A percentile compares a stretch with the other conserved stretches of the same genome.
Evolutionary conservation across 805 yeast species (phyloP).

Genomic region (Kluyveromyces starmeri): DNA sequence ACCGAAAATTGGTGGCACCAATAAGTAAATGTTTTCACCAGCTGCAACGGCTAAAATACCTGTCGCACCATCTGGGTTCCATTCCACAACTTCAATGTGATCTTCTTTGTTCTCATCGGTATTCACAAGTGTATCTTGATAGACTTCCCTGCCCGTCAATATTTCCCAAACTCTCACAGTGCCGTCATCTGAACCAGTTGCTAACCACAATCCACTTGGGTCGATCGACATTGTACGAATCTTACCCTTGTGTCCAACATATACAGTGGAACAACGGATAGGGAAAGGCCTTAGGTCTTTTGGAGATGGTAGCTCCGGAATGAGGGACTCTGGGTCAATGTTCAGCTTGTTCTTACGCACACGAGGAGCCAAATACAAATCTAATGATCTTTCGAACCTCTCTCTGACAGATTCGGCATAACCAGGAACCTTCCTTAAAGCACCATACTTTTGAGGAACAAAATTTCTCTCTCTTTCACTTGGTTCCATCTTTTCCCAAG

Average conservation of each 20-base stretch:
- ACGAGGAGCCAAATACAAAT: slow-evolving; percentile 92
- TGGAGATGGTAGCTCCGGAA: slow-evolving; percentile 95
- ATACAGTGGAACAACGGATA: slow-evolving; percentile 74
- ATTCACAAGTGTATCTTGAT: slow-evolving; percentile 45
- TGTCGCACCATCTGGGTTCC: slow-evolving; percentile 74
- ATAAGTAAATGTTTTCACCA: slow-evolving; percentile 68
- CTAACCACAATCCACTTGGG: slow-evolving; percentile 88
- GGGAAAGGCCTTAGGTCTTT: slow-evolving; percentile 97
- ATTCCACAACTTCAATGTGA: slow-evolving; percentile 68
- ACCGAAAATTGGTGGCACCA: slow-evolving; percentile 89
- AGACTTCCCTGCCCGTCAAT: slow-evolving; percentile 88
- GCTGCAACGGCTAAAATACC: slow-evolving; percentile 82
- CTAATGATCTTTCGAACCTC: slow-evolving; percentile 88
- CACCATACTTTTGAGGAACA: slow-evolving; percentile 69
- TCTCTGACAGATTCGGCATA: slow-evolving; percentile 80
- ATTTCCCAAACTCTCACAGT: slow-evolving; percentile 95
- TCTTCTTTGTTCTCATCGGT: slow-evolving; percentile 57
- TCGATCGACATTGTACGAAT: slow-evolving; percentile 78
- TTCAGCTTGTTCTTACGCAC: slow-evolving; percentile 83
- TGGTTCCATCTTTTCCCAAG: slow-evolving; percentile 64
- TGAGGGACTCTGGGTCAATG: slow-evolving; percentile 90
- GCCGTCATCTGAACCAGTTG: slow-evolving; percentile 97
- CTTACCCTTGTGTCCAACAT: slow-evolving; percentile 74
- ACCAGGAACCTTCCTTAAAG: slow-evolving; percentile 91
- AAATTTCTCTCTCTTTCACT: slow-evolving; percentile 71